These are phyloP conservation scores for Camelina hispida DNA, from an alignment of 345 rosid genomes.

Conservation along the genomic window DNA sequence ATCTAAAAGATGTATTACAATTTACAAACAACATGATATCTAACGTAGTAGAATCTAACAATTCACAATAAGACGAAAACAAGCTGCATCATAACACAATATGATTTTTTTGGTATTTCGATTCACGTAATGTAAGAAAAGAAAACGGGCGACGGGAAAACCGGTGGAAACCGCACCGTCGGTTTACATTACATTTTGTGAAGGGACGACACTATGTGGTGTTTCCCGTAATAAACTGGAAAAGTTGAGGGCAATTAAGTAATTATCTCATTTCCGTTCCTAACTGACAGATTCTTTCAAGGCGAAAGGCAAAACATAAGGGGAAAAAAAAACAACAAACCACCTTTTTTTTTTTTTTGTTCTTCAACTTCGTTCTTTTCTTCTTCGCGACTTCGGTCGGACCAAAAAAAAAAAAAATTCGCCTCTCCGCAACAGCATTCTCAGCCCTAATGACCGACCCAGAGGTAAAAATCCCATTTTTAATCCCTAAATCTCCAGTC, in stretches of 20 bases:
- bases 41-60: neutral
- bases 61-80: neutral
- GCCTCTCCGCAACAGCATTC: conserved; percentile 34
- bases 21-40: neutral
- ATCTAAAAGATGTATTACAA: no score
- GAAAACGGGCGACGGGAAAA: no score
- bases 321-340: conserved; percentile 28
- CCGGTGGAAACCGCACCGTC: no score
- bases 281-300: conserved; percentile 43
- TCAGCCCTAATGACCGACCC: conserved; percentile 45
- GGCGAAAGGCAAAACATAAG: conserved; percentile 29
- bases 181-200: no score
- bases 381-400: conserved; percentile 39
- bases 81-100: neutral
- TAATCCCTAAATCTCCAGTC: conserved; percentile 12
- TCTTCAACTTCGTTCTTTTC: conserved; percentile 8
- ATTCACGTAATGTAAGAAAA: no score
- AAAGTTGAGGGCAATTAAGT: conserved; percentile 6
- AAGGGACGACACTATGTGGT: neutral
- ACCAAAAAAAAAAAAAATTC: neutral
- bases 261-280: conserved; percentile 20
- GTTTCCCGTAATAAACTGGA: conserved; percentile 2
- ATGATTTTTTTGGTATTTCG: no score
- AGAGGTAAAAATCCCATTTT: conserved; percentile 40
- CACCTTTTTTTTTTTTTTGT: conserved; percentile 15